These are phyloP conservation scores for Silene noctiflora DNA, from an alignment of 179 eudicot species.

Conservation along the genomic window DNA sequence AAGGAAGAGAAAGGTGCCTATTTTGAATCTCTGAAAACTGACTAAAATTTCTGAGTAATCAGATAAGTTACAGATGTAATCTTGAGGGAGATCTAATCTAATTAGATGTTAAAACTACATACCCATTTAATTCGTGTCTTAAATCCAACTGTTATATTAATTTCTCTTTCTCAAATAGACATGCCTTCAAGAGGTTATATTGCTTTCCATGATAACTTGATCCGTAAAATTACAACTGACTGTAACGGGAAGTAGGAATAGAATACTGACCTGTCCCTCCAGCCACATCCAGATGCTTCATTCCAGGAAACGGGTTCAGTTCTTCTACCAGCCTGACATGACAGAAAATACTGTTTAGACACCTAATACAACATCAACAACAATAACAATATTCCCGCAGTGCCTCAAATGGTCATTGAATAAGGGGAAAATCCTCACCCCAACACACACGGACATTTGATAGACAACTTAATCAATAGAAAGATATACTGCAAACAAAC, in stretches of 20 bases:
- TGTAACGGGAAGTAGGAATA: background rate
- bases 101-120: background rate
- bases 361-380: background rate
- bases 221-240: no score
- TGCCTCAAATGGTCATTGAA: background rate
- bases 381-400: background rate
- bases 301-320: constrained; percentile 93
- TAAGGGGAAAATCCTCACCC: background rate
- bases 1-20: background rate
- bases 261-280: constrained; percentile 80
- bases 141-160: background rate
- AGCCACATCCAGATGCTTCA: constrained; percentile 97
- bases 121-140: background rate
- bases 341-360: background rate
- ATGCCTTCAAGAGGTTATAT: background rate
- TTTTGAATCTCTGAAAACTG: background rate
- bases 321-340: constrained; percentile 69
- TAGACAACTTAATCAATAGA: constrained; percentile 5
- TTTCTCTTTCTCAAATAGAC: background rate
- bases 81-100: background rate
- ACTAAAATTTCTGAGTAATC: background rate
- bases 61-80: background rate
- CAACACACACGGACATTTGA: constrained; percentile 1
- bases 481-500: constrained; percentile 32
- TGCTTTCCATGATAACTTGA: background rate